Percentiles rank a stretch among this genome's conserved stretches.
Evolutionary conservation across 1,284 basidiomycete genomes (phyloP).

Genomic region (Sporisorium iseilematis-ciliati): DNA sequence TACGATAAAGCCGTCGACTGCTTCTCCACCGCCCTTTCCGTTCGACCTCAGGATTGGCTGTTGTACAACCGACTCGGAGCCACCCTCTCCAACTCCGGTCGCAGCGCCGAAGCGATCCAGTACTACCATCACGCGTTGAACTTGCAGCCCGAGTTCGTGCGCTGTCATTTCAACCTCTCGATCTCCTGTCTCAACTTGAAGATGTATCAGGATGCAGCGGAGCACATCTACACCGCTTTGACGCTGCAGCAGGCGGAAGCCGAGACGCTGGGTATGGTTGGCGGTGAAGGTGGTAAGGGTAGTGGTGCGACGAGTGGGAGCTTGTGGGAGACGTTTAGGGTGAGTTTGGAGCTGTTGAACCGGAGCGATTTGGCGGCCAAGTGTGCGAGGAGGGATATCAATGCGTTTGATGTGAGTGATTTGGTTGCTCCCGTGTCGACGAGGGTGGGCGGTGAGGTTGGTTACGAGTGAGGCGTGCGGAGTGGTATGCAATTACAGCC

Average conservation of each 20-base stretch:
- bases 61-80: constrained; percentile 96
- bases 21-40: constrained; percentile 87
- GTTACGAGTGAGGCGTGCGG: constrained; percentile 1
- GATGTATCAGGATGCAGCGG: constrained; percentile 67
- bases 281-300: neutral
- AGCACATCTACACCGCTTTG: constrained; percentile 67
- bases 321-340: constrained; percentile 67
- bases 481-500: neutral
- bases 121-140: constrained; percentile 92
- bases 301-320: constrained; percentile 45
- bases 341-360: constrained; percentile 65
- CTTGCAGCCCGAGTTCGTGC: constrained; percentile 91
- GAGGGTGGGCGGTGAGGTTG: constrained; percentile 1
- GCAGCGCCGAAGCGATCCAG: constrained; percentile 83
- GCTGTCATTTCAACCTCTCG: constrained; percentile 71
- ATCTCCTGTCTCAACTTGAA: constrained; percentile 67
- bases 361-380: constrained; percentile 60
- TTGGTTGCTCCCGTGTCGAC: constrained; percentile 36
- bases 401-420: constrained; percentile 55
- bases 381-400: constrained; percentile 49
- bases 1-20: constrained; percentile 93
- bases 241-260: constrained; percentile 61
- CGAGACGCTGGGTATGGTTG: constrained; percentile 31
- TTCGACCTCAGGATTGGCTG: constrained; percentile 92
- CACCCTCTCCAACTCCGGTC: constrained; percentile 88